A percentile compares a stretch with the other conserved stretches of the same genome.
phyloP scores from a whole-genome alignment of 192 early-diverging fungal genomes.

The Backusella luteola region DNA sequence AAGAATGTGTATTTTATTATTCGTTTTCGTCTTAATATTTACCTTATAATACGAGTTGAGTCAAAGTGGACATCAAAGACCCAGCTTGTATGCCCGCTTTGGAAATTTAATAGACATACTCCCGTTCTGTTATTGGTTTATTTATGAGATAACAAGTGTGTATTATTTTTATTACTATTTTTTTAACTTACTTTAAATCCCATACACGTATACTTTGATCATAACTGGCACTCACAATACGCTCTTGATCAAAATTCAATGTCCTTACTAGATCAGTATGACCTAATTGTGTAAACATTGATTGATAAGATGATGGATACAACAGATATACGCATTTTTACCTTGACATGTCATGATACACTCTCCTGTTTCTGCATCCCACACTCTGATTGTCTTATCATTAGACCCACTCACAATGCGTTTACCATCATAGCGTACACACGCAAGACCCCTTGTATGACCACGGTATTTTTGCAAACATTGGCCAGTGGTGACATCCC shows the following conservation, averaged over 20 bases:
- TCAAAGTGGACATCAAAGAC: conserved; percentile 96
- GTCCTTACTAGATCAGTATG: conserved; percentile 84
- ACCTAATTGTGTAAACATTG: conserved; percentile 20
- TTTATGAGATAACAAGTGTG: background rate
- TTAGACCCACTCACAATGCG: conserved; percentile 82
- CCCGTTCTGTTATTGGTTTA: conserved; percentile 47
- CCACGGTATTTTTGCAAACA: conserved; percentile 68
- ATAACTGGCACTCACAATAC: conserved; percentile 83
- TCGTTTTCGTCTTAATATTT: conserved; percentile 4
- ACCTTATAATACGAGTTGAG: conserved; percentile 74
- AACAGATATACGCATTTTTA: conserved; percentile 1
- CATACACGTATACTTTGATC: conserved; percentile 95
- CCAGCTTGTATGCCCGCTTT: conserved; percentile 87
- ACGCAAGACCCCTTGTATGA: conserved; percentile 85
- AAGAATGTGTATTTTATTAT: background rate
- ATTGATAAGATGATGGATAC: background rate
- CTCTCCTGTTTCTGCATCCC: conserved; percentile 60
- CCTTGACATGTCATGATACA: conserved; percentile 55
- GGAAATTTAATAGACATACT: conserved; percentile 72
- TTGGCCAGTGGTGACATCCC: conserved; percentile 71
- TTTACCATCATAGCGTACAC: conserved; percentile 85
- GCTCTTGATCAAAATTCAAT: conserved; percentile 75
- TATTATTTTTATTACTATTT: background rate
- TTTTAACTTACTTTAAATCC: conserved; percentile 62
- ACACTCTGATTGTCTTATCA: conserved; percentile 77